Base-by-base conservation (phyloP, 495 filamentous ascomycete genomes). In the Sordaria brevicollis region DNA sequence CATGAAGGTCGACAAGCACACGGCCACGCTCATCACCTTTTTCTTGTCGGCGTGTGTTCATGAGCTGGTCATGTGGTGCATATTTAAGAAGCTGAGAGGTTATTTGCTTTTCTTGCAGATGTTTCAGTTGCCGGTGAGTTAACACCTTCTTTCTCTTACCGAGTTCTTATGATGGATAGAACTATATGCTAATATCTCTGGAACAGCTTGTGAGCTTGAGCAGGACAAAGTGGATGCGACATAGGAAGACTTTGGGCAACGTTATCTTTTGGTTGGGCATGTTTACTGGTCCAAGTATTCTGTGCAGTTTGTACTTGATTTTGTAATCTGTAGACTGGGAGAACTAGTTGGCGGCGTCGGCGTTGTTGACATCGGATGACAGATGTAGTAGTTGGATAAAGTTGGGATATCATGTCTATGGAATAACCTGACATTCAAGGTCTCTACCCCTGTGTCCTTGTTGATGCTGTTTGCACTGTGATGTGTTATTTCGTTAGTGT, bases 11-110 rank as follows among this genome's bases (percentile, higher is more conserved):
- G 86, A 87, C 71, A 88, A 88, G 75, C 81, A 85, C 69, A 86
- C 86, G n/a, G 91, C 91, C 9, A 92, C 90, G 36, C 82, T 92
- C 21, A 85, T 91, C 34, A 93, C 91, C 8, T 93, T 93, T 74
- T 83, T 92, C 66, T 76, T 93, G 13, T 86, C 83, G 15, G 89
- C 90, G 2, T 84, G 87, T 70, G 85, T 92, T 25, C 91, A 93
- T 73, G 91, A 93, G 77, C 80, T 92, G 38, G 82, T 92, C 71
- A 93, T 93, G 91, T 87, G 88, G 81, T 89, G 89, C 67, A 86
- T 93, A 68, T 93, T 93, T 74, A 89, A 89, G 79, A 91, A 91
- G 72, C 84, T 93, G 31, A 81, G 91, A 37, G 91, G 91, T 6
- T 92, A 93, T 73, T 76, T 93, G 71, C 82, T 93, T 9, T 77